Evolutionary conservation across 371 early-diverging fungal species (phyloP).

Genomic region (Lichtheimia hyalospora): DNA sequence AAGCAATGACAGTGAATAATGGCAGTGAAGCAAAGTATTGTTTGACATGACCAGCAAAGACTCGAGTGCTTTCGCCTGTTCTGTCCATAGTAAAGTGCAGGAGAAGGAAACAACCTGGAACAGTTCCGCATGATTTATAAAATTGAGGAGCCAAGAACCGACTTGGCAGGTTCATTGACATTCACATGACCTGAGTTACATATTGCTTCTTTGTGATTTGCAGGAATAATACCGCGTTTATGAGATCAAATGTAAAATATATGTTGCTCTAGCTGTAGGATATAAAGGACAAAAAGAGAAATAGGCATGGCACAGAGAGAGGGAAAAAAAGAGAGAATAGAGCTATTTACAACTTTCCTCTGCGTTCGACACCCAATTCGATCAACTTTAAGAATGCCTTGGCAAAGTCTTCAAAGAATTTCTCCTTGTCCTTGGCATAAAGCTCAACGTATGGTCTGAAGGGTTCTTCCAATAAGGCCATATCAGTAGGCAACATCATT

Average conservation of each 20-base stretch:
- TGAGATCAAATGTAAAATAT: no score
- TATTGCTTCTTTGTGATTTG: no score
- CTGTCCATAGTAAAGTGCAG: not conserved
- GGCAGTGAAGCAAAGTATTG: constrained; percentile 18
- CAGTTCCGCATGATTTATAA: no score
- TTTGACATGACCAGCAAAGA: constrained; percentile 19
- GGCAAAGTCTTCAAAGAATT: constrained; percentile 81
- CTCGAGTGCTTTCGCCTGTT: constrained; percentile 20
- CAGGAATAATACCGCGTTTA: no score
- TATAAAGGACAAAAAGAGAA: not conserved
- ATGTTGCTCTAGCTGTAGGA: no score
- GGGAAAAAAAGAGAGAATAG: not conserved
- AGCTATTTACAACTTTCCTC: constrained; percentile 41
- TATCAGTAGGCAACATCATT: constrained; percentile 86
- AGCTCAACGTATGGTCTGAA: constrained; percentile 76
- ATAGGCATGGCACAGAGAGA: not conserved
- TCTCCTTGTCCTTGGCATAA: constrained; percentile 77
- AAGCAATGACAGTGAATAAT: constrained; percentile 6
- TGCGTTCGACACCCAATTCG: constrained; percentile 74
- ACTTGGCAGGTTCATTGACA: no score
- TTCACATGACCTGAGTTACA: no score
- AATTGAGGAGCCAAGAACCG: no score
- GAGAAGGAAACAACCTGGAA: no score
- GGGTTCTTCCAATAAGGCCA: constrained; percentile 67
- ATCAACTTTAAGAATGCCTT: constrained; percentile 78